Percentiles rank a stretch among this genome's conserved stretches.
These are phyloP conservation scores for Aquilaria malaccensis DNA, from an alignment of 345 rosid genomes.

Conservation along the genomic window DNA sequence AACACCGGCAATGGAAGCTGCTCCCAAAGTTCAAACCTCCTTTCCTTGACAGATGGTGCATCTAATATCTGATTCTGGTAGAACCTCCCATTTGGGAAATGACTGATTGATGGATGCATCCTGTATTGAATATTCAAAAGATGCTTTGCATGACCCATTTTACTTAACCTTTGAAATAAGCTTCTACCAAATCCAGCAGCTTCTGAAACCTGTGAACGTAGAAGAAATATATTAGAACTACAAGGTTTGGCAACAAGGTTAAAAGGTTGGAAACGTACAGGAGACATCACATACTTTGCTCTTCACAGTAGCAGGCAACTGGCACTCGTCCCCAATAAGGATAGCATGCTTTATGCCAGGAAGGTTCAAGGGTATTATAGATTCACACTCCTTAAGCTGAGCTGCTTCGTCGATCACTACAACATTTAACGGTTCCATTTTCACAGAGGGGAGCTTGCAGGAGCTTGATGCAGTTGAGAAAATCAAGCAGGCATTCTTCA, in stretches of 20 bases:
- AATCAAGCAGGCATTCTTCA: constrained; percentile 22
- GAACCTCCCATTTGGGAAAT: constrained; percentile 46
- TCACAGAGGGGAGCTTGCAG: constrained; percentile 17
- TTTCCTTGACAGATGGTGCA: constrained; percentile 29
- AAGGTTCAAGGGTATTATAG: constrained; percentile 41
- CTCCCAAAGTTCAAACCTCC: constrained; percentile 15
- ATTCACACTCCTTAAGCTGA: constrained; percentile 53
- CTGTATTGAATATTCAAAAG: constrained; percentile 55
- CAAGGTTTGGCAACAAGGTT: neutral
- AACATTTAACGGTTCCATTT: constrained; percentile 25
- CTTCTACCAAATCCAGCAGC: constrained; percentile 51
- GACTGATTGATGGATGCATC: constrained; percentile 75
- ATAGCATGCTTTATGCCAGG: constrained; percentile 30
- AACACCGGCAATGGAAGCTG: constrained; percentile 34
- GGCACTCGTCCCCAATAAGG: constrained; percentile 50
- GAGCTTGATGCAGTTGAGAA: constrained; percentile 41
- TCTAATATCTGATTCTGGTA: constrained; percentile 39
- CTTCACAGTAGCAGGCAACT: constrained; percentile 39
- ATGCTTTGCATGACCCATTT: constrained; percentile 36
- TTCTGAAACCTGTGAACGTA: constrained; percentile 23
- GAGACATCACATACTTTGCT: constrained; percentile 31
- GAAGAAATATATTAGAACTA: neutral
- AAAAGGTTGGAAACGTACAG: no score
- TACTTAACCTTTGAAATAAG: constrained; percentile 53
- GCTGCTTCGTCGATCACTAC: constrained; percentile 64